A percentile compares a stretch with the other conserved stretches of the same genome.
phyloP scores from a whole-genome alignment of 768 basidiomycete species.

The Paxillus ammoniavirescens region DNA sequence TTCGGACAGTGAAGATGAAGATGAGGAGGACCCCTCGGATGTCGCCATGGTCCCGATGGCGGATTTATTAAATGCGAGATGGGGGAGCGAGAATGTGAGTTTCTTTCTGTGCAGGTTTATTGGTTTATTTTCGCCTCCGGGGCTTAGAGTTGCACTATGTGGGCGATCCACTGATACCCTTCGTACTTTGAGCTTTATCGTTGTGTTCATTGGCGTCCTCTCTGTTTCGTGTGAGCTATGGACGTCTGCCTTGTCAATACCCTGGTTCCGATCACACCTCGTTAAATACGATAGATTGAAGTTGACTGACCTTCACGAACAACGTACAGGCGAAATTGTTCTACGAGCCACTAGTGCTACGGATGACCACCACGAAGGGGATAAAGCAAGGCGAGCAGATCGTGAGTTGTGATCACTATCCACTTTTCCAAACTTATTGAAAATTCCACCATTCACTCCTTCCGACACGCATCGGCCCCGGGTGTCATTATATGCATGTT shows the following conservation, averaged over 20 bases:
- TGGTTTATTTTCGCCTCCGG: not conserved
- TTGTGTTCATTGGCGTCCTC: too few relatives aligned
- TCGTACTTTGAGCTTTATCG: not conserved
- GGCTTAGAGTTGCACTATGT: not conserved
- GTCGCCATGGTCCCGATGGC: slow-evolving; percentile 96
- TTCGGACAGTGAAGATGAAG: slow-evolving; percentile 43
- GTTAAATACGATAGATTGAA: not conserved
- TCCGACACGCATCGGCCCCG: not conserved
- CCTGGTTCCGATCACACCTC: not conserved
- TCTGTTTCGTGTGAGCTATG: too few relatives aligned
- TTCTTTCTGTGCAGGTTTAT: not conserved
- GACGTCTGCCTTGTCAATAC: too few relatives aligned
- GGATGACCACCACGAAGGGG: slow-evolving; percentile 76
- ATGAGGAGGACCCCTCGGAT: slow-evolving; percentile 55
- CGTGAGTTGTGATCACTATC: slow-evolving; percentile 42
- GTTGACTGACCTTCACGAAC: not conserved
- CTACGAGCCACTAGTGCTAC: slow-evolving; percentile 66
- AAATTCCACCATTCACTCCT: not conserved
- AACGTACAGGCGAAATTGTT: slow-evolving; percentile 74
- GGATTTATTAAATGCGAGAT: slow-evolving; percentile 91
- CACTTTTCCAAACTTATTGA: not conserved
- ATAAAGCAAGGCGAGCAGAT: slow-evolving; percentile 86
- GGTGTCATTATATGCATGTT: not conserved
- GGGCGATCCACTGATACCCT: not conserved
- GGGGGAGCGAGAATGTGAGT: slow-evolving; percentile 78